A percentile compares a stretch with the other conserved stretches of the same genome.
Conservation (phyloP, 2,329 filamentous ascomycete genomes). For the Fusarium subtropicale region DNA sequence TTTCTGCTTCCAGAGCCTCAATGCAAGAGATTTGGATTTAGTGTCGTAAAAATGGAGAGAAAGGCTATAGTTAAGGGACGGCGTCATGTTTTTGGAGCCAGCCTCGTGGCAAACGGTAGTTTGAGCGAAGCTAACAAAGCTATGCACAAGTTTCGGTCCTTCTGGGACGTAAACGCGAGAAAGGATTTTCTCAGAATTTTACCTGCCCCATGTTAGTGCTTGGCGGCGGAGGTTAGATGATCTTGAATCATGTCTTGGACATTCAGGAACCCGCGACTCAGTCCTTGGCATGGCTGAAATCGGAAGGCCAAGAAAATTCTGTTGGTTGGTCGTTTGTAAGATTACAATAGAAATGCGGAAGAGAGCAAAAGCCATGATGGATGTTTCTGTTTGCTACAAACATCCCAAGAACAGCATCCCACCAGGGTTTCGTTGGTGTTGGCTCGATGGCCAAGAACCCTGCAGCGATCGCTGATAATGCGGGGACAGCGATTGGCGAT, state of each 20-base stretch:
- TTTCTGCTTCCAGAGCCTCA: not conserved
- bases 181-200: slow-evolving; percentile 1
- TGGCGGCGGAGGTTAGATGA: not conserved
- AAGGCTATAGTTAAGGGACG: not conserved
- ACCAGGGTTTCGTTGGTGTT: not conserved
- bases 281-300: slow-evolving; percentile 3
- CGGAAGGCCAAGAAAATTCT: not conserved
- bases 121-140: not conserved
- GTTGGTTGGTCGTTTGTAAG: not conserved
- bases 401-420: not conserved
- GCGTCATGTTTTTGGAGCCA: not conserved
- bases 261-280: not conserved
- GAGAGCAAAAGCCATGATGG: not conserved
- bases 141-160: not conserved
- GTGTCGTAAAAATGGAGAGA: not conserved
- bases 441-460: slow-evolving; percentile 4
- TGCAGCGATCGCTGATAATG: slow-evolving; percentile 18
- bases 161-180: not conserved
- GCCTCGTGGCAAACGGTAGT: slow-evolving; percentile 14
- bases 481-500: slow-evolving; percentile 7
- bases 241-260: slow-evolving; percentile 5
- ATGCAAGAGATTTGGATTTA: not conserved
- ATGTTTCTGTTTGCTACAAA: not conserved
- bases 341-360: slow-evolving; percentile 20
- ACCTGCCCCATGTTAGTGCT: not conserved